Evolutionary conservation across 2,329 filamentous ascomycete species (phyloP), one percentile per base, ranked within the genome.

Genomic region (Tolypocladium nubicola): DNA sequence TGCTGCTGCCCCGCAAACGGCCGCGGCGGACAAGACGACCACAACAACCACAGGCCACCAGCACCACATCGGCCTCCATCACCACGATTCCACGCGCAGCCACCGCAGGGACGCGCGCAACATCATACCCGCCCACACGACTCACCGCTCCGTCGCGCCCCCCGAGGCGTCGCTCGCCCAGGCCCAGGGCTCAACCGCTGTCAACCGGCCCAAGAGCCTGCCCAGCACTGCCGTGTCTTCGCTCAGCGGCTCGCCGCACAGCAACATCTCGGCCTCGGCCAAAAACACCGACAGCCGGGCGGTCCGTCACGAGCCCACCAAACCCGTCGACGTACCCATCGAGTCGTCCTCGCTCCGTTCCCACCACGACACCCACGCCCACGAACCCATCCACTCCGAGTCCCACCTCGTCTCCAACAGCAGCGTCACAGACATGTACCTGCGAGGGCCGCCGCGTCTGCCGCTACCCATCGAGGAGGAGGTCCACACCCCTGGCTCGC

Each of bases 401-500:
- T 64, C 72, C 37, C 71, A 75, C 45, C 72, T 79, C 60, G 69
- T 79, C 54, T 73, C 77, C 57, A 79, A 79, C 61, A 80, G 73
- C 70, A 86, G 83, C 65, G 71, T 86, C 62, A 84, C 83, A 62
- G 82, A 84, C 63, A 80, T 86, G 75, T 86, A 85, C 66, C 73
- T 82, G 66, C 77, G 80, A 58, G 81, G 88, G n/a, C 93, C 93
- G 52, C 93, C 93, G 54, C 87, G 93, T 60, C 78, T 97, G 66
- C 93, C 93, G 58, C 82, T 97, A 59, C 92, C 93, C 56, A 97
- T 97, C 65, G 91, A 95, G 66, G 90, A 97, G 76, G 91, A 96
- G 70, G 82, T 89, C 16, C 87, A 94, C 65, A 90, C 88, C 1
- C 93, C 93, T 1, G 92, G 92, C 33, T 97, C 92, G 50, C 93